A percentile compares a stretch with the other conserved stretches of the same genome.
Evolutionary conservation across 2,329 filamentous ascomycete genomes (phyloP).

Genomic region (Penicillium expansum): DNA sequence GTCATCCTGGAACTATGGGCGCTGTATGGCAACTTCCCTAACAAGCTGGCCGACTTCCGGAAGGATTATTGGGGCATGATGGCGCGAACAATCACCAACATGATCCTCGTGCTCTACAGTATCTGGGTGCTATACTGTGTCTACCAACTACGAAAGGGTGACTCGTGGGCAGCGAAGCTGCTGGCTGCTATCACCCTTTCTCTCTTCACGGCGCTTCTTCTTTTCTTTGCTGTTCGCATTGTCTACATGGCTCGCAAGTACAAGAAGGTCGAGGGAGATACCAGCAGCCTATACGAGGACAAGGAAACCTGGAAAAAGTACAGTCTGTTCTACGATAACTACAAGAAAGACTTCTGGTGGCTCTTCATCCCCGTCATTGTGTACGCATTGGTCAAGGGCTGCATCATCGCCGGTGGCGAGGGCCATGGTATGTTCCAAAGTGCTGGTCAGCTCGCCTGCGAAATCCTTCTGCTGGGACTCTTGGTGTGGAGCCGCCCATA

Average conservation of each 20-base stretch:
- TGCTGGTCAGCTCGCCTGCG: constrained; percentile 74
- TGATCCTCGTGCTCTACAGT: constrained; percentile 89
- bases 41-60: constrained; percentile 76
- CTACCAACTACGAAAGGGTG: constrained; percentile 89
- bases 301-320: constrained; percentile 93
- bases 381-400: constrained; percentile 88
- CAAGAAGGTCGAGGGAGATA: constrained; percentile 72
- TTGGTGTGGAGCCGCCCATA: constrained; percentile 84
- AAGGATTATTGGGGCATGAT: constrained; percentile 96
- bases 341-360: constrained; percentile 96
- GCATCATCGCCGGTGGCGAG: constrained; percentile 78
- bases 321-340: constrained; percentile 94
- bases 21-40: constrained; percentile 81
- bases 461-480: constrained; percentile 72
- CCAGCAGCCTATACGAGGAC: constrained; percentile 74
- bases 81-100: constrained; percentile 79
- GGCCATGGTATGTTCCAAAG: constrained; percentile 82
- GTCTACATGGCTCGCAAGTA: constrained; percentile 70
- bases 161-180: constrained; percentile 87
- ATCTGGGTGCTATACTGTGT: constrained; percentile 95
- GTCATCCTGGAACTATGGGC: constrained; percentile 88
- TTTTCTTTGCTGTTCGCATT: constrained; percentile 81
- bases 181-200: constrained; percentile 78
- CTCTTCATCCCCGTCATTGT: constrained; percentile 84
- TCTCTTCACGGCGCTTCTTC: constrained; percentile 77